Percentiles rank a stretch among this genome's conserved stretches.
Conservation (phyloP, 1,139 yeast species). For the Pichia sp. region DNA sequence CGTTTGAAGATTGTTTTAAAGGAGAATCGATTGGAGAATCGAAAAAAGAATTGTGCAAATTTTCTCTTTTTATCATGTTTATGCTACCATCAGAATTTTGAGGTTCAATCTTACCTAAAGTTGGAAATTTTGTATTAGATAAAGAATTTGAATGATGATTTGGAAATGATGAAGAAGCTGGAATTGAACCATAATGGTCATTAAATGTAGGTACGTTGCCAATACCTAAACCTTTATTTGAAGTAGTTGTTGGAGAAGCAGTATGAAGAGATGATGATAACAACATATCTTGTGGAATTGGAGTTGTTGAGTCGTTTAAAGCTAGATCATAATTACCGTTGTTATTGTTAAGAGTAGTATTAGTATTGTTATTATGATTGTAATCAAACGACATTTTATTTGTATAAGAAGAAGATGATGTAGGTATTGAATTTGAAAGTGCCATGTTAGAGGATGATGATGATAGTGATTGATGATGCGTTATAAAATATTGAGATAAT, state of each 20-base stretch:
- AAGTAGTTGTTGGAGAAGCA: conserved; percentile 12
- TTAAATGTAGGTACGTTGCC: conserved; percentile 19
- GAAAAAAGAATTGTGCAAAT: background rate
- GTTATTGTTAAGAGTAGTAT: conserved; percentile 1
- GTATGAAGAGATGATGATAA: conserved; percentile 15
- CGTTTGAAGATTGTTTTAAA: background rate
- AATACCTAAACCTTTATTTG: conserved; percentile 9
- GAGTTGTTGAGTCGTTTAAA: conserved; percentile 5
- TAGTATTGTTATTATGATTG: background rate
- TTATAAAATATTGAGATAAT: conserved; percentile 24
- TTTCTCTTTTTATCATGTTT: background rate
- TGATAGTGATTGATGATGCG: conserved; percentile 1
- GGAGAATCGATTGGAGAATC: conserved; percentile 15
- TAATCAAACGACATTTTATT: background rate
- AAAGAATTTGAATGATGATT: background rate
- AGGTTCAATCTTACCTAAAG: background rate
- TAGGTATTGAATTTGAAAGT: background rate
- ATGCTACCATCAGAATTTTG: background rate
- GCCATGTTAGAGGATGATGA: background rate
- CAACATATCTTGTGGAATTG: conserved; percentile 14
- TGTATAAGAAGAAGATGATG: background rate
- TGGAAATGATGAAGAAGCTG: conserved; percentile 11
- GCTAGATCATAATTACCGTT: background rate
- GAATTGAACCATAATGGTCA: conserved; percentile 20
- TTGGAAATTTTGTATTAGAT: conserved; percentile 3